Conservation (phyloP, 371 early-diverging fungal genomes). For the Fennellomyces sp. region DNA sequence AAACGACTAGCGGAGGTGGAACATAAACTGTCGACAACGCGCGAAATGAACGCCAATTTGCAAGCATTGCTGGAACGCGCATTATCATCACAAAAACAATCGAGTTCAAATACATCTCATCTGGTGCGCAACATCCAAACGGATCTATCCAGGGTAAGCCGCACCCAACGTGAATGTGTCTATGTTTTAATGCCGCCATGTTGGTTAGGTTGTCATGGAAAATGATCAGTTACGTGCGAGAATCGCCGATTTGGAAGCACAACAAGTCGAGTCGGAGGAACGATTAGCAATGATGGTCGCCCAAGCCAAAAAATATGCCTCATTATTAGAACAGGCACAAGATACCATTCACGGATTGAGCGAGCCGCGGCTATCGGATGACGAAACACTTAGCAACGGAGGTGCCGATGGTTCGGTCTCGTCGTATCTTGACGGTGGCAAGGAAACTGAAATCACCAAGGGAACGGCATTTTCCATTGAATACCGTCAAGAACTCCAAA, state of each 20-base stretch:
- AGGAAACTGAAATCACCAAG: slow-evolving; percentile 55
- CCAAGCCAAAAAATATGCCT: slow-evolving; percentile 68
- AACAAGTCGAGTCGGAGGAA: slow-evolving; percentile 64
- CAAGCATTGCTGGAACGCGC: slow-evolving; percentile 61
- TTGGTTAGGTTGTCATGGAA: slow-evolving; percentile 57
- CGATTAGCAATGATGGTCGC: slow-evolving; percentile 64
- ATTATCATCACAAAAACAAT: slow-evolving; percentile 61
- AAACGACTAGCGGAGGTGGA: slow-evolving; percentile 67
- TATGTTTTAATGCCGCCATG: neutral
- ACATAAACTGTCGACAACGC: slow-evolving; percentile 62
- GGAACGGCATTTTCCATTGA: slow-evolving; percentile 59
- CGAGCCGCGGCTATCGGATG: slow-evolving; percentile 50
- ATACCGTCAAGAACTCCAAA: slow-evolving; percentile 57
- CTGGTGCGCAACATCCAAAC: slow-evolving; percentile 65
- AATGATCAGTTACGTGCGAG: slow-evolving; percentile 63
- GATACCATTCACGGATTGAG: slow-evolving; percentile 63
- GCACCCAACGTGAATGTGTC: no score
- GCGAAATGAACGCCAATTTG: slow-evolving; percentile 64
- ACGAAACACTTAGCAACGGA: slow-evolving; percentile 28
- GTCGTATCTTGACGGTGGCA: slow-evolving; percentile 28
- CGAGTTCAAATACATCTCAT: slow-evolving; percentile 63
- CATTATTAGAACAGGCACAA: slow-evolving; percentile 66
- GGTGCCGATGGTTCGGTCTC: slow-evolving; percentile 30
- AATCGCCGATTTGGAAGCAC: slow-evolving; percentile 63
- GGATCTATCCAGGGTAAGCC: slow-evolving; percentile 65